Evolutionary conservation across 2,329 filamentous ascomycete species (phyloP).

Genomic region (Neurospora sp.): DNA sequence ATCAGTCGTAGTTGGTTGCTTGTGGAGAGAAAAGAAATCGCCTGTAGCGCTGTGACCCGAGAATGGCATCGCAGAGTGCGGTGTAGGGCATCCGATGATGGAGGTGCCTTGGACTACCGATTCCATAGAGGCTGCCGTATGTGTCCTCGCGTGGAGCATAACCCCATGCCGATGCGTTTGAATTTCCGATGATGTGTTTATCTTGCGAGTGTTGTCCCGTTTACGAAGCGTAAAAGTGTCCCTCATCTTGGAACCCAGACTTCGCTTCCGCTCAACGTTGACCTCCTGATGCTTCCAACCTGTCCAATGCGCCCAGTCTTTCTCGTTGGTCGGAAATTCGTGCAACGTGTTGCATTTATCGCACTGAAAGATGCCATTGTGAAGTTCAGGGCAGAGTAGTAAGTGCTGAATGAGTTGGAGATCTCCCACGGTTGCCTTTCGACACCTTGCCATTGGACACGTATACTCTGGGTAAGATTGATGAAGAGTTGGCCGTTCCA

Average conservation of each 20-base stretch:
- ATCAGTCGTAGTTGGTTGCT: slow-evolving; percentile 2
- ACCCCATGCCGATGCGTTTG: slow-evolving; percentile 5
- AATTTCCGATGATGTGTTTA: slow-evolving; percentile 3
- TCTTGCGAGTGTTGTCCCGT: slow-evolving; percentile 11
- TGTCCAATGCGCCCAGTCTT: slow-evolving; percentile 21
- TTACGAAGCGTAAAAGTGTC: slow-evolving; percentile 12
- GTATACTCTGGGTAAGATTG: slow-evolving; percentile 14
- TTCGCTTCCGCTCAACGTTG: slow-evolving; percentile 17
- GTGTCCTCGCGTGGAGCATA: slow-evolving; percentile 9
- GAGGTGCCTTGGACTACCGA: slow-evolving; percentile 9
- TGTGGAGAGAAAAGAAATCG: slow-evolving; percentile 8
- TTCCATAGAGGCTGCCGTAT: slow-evolving; percentile 8
- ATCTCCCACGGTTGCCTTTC: slow-evolving; percentile 13
- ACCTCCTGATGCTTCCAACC: slow-evolving; percentile 16
- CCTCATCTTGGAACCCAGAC: slow-evolving; percentile 20
- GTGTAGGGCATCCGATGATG: slow-evolving; percentile 5
- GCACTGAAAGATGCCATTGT: slow-evolving; percentile 20
- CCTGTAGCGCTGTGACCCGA: not conserved
- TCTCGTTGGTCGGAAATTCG: slow-evolving; percentile 21
- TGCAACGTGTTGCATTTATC: slow-evolving; percentile 20
- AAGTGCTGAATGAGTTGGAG: slow-evolving; percentile 20
- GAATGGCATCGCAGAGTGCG: slow-evolving; percentile 4
- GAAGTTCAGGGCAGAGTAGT: slow-evolving; percentile 19
- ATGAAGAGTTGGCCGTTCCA: slow-evolving; percentile 15
- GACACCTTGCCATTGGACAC: slow-evolving; percentile 21